Base-by-base conservation (phyloP, 164 flowering plant genomes). In the Tetrastigma voinierianum region DNA sequence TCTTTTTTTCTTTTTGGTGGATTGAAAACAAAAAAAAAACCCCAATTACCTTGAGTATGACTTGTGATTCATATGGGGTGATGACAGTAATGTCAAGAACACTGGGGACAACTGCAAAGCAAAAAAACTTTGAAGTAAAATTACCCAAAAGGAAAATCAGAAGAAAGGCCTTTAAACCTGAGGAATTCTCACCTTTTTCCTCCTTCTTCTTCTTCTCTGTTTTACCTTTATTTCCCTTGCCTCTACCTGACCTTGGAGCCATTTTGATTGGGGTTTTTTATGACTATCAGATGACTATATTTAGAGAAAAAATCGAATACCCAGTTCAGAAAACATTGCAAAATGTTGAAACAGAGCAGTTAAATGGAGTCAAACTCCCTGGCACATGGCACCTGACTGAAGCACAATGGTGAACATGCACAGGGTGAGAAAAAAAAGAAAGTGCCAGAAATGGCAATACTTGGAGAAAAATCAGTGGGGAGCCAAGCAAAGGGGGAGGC, bases 141-240 rank as follows among this genome's bases (percentile, higher is more conserved):
- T 25, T 25, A 25, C 40, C 40, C 18, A 43, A 53, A 32, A 49
- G 56, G 20, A 10, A 20, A 68, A 52, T 1, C 23, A 12, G 19
- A 46, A 76, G 23, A 47, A 12, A 40, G 44, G 44, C 20, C 13
- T 63, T 6, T 17, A 25, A 59, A 66, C n/a, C n/a, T 54, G 48
- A 52, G 15, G 1, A 19, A 25, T 17, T 12, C 61, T n/a, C 46
- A 88, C 97, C 91, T 82, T 88, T 92, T 73, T 87, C 95, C 68
- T 90, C 96, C 61, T 85, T 93, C 74, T 85, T 89, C 90, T 83
- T 93, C 88, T 82, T 89, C 57, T 93, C 95, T 21, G 84, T 67
- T 63, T 84, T 90, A 2, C 77, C 69, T 69, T 78, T 90, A 61
- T 54, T 76, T 5, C 84, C 81, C 74, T 84, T 90, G 23, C 87